These are phyloP conservation scores for Phytophthora citrophthora DNA, from an alignment of 352 stramenopile genomes.

Conservation along the genomic window DNA sequence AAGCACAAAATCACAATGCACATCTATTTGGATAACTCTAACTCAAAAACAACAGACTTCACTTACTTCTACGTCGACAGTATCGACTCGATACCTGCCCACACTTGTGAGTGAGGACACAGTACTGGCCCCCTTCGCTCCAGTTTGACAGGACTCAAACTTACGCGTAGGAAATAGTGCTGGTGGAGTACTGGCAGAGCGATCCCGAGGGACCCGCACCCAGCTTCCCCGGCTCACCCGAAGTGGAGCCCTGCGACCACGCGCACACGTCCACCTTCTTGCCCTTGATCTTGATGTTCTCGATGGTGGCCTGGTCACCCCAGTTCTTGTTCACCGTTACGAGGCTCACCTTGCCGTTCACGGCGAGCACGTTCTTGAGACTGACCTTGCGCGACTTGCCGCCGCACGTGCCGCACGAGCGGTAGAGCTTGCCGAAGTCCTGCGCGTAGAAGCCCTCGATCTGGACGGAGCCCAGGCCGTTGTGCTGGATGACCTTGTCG, in stretches of 20 bases:
- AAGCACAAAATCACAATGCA: background rate
- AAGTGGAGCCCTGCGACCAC: background rate
- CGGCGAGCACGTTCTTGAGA: conserved; percentile 16
- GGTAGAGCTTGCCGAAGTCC: conserved; percentile 24
- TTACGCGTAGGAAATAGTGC: conserved; percentile 23
- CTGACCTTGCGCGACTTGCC: conserved; percentile 13
- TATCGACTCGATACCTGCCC: too few species aligned
- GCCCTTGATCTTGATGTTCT: too few species aligned
- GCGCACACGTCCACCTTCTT: too few species aligned
- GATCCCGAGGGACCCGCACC: conserved; percentile 23
- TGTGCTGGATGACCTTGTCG: conserved; percentile 21
- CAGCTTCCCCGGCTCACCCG: conserved; percentile 12
- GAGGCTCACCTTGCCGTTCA: conserved; percentile 10
- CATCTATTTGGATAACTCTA: background rate
- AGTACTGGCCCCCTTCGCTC: too few species aligned
- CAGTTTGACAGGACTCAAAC: background rate
- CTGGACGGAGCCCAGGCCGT: conserved; percentile 8
- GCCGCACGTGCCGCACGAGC: conserved; percentile 14
- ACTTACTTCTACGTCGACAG: background rate
- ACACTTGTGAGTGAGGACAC: too few species aligned
- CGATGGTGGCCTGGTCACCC: background rate
- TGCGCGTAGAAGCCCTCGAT: conserved; percentile 27
- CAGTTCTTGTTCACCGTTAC: too few species aligned
- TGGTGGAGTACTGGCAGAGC: conserved; percentile 36
- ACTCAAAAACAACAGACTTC: background rate